Conservation (phyloP, 495 filamentous ascomycete species). For the Astrocystis sublimbata region DNA sequence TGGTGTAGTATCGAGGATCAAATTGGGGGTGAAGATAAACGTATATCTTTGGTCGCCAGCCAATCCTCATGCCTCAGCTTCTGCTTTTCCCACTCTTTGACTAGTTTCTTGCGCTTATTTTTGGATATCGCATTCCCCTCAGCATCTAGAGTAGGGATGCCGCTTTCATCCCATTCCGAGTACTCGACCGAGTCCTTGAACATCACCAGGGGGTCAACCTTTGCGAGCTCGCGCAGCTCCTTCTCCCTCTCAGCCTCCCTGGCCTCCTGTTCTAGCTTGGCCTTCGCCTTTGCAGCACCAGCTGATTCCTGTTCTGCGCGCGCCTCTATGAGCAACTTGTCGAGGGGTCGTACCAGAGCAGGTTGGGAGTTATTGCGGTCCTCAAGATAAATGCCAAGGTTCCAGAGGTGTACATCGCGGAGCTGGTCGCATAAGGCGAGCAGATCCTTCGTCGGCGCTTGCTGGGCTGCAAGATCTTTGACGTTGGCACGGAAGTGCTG, state of each 20-base stretch:
- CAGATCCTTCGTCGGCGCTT: slow-evolving; percentile 52
- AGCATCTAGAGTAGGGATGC: slow-evolving; percentile 63
- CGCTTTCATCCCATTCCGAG: slow-evolving; percentile 72
- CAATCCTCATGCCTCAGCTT: slow-evolving; percentile 66
- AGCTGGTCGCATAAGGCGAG: slow-evolving; percentile 65
- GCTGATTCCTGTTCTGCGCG: slow-evolving; percentile 57
- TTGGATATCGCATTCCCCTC: slow-evolving; percentile 69
- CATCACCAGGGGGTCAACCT: slow-evolving; percentile 43
- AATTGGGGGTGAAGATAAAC: no score
- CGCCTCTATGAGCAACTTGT: slow-evolving; percentile 59
- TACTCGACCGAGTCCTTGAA: slow-evolving; percentile 61
- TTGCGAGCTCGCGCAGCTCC: slow-evolving; percentile 37
- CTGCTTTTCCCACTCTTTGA: slow-evolving; percentile 76
- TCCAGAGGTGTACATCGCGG: slow-evolving; percentile 65
- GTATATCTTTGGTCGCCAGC: no score
- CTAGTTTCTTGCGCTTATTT: slow-evolving; percentile 66
- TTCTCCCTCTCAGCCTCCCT: slow-evolving; percentile 48
- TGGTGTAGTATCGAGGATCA: no score
- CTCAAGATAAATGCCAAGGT: slow-evolving; percentile 71
- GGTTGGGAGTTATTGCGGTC: slow-evolving; percentile 56
- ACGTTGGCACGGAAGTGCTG: slow-evolving; percentile 27
- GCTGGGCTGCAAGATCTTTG: slow-evolving; percentile 40
- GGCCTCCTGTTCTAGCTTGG: slow-evolving; percentile 55
- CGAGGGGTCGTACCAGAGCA: slow-evolving; percentile 63
- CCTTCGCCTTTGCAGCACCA: slow-evolving; percentile 41